Evolutionary conservation across 2,329 filamentous ascomycete species (phyloP).

Genomic region (Pseudonectria foliicola): DNA sequence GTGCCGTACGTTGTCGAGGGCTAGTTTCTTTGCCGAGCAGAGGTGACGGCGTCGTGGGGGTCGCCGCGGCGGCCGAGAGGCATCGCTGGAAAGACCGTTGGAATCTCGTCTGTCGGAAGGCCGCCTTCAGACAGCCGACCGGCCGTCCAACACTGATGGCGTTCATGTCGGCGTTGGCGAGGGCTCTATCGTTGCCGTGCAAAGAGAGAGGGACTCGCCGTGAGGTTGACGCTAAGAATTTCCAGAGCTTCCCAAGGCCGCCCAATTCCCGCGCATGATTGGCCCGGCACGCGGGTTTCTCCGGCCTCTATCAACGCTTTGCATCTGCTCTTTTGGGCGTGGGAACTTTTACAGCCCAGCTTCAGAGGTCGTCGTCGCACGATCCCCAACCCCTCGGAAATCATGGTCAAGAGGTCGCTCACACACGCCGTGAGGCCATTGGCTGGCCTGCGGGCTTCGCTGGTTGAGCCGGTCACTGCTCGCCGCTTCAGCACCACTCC

Average conservation of each 20-base stretch:
- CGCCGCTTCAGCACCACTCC: slow-evolving; percentile 26
- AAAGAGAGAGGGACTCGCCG: slow-evolving; percentile 11
- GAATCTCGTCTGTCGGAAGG: slow-evolving; percentile 51
- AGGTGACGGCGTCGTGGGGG: slow-evolving; percentile 14
- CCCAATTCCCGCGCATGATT: slow-evolving; percentile 27
- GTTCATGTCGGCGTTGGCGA: slow-evolving; percentile 43
- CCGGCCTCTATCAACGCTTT: slow-evolving; percentile 18
- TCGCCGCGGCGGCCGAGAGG: slow-evolving; percentile 36
- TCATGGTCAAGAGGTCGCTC: slow-evolving; percentile 16
- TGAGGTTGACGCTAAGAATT: slow-evolving; percentile 18
- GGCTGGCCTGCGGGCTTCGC: slow-evolving; percentile 9
- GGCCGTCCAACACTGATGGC: slow-evolving; percentile 56
- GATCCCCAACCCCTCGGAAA: slow-evolving; percentile 5
- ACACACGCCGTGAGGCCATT: slow-evolving; percentile 20
- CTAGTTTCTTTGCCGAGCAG: slow-evolving; percentile 18
- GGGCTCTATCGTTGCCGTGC: slow-evolving; percentile 14
- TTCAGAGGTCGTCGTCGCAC: slow-evolving; percentile 4
- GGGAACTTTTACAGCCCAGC: slow-evolving; percentile 3
- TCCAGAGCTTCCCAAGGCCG: slow-evolving; percentile 14
- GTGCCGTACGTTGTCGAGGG: slow-evolving; percentile 29
- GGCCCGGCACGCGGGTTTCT: slow-evolving; percentile 27
- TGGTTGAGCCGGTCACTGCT: slow-evolving; percentile 2
- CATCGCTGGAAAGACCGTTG: slow-evolving; percentile 38
- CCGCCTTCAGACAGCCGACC: slow-evolving; percentile 61
- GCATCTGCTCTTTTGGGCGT: slow-evolving; percentile 1